Base-by-base conservation (phyloP, 2,329 filamentous ascomycete species). In the Xylaria multiplex region DNA sequence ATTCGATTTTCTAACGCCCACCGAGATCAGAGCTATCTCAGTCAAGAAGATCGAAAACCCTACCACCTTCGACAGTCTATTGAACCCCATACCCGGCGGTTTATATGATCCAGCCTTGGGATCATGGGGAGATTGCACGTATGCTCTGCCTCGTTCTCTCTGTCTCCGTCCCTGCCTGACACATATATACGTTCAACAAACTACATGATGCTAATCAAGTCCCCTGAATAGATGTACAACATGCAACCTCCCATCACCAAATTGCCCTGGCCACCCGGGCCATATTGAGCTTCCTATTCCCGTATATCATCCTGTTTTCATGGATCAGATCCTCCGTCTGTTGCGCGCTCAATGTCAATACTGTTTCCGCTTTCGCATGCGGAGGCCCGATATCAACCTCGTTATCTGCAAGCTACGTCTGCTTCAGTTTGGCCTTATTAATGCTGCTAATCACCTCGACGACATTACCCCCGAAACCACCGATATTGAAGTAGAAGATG, bases 251-350 rank as follows among this genome's bases (percentile, higher is more conserved):
- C 91, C 90, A 75, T 90, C 90, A 68, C 86, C 89, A 76, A 88
- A 88, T 73, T 99, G 96, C 78, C 93, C 95, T 6, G 96, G 96
- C 64, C 96, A 99, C 82, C 88, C 91, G 66, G 96, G 96, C 59
- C 96, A 99, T 77, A 97, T 99, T 78, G 93, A 97, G 74, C 89
- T 99, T 13, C 94, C 96, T 14, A 91, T 94, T 13, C 93, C 92
- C 53, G 92, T 97, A 59, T 99, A 98, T 78, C 95, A 99, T 79
- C 93, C 95, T n/a, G 91, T 93, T 1, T 98, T 97, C 76, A 91
- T 99, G 84, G 94, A 97, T 77, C 94, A 97, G 78, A 87, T 94
- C 59, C 87, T 96, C 69, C 90, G 92, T 50, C 84, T 99, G 52
- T 85, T 99, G 22, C 90, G 93, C 72, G 91, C 93, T 60, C 91